Base-by-base conservation (phyloP, 2,329 filamentous ascomycete genomes). In the Penicillium sp. region DNA sequence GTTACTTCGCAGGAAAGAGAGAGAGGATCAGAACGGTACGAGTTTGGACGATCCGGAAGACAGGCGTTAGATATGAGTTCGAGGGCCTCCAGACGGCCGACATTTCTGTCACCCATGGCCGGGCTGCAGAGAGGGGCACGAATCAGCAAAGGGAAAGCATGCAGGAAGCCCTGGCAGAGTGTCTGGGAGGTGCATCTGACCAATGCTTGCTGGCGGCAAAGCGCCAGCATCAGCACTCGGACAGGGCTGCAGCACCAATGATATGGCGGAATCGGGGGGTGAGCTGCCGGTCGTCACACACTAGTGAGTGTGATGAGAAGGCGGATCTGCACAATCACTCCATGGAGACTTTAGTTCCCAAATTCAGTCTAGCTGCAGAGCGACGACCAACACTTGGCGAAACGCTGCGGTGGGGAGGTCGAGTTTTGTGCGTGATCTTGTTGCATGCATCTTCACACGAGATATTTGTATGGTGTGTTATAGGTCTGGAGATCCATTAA, bases 191-290 rank as follows among this genome's bases (percentile, higher is more conserved):
- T 71, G 66, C 69, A 68, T 71, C 63, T 70, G 62, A 61, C 69
- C 67, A 72, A 71, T 72, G 62, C 64, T 64, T 63, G 66, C 55
- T 40, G 60, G 51, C 59, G 51, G 60, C 61, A 66, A 71, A 71
- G 70, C 71, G 71, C 71, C 70, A 68, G 60, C 59, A 54, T 51
- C 56, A 56, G 62, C 53, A 55, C 55, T 50, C 56, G 48, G 44
- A 51, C 52, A 55, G 51, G 60, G 55, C 36, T 43, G 37, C 52
- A 47, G 61, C 65, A 61, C 69, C 69, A 72, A 72, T 72, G 47
- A 63, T 59, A 58, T 36, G 48, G 24, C 55, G 40, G 42, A 62
- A 48, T 46, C 46, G 44, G 48, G 49, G 44, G 56, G 45, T 63
- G 52, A 62, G 61, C 62, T 57, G 60, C 50, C 50, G 52, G 62